phyloP scores from a whole-genome alignment of 2,329 filamentous ascomycete species.

The Fusarium oxysporum region DNA sequence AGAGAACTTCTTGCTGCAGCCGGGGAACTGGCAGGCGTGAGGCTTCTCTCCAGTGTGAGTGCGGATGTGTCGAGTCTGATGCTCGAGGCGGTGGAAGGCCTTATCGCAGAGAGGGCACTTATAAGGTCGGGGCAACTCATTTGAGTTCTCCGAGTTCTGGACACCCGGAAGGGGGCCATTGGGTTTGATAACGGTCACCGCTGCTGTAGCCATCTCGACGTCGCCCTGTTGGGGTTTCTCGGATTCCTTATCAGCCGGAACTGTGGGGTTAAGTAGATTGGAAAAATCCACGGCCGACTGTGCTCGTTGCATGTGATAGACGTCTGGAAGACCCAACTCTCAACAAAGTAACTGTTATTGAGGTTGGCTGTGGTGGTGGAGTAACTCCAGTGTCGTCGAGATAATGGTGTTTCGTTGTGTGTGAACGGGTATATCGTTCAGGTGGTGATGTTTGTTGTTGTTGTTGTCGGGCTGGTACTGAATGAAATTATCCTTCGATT shows the following conservation, averaged over 20 bases:
- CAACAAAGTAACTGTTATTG: slow-evolving; percentile 23
- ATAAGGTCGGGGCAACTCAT: slow-evolving; percentile 92
- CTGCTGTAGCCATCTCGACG: slow-evolving; percentile 62
- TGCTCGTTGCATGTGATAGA: slow-evolving; percentile 79
- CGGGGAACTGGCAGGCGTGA: slow-evolving; percentile 93
- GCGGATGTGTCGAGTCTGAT: slow-evolving; percentile 90
- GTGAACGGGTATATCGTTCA: not conserved
- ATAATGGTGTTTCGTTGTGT: slow-evolving; percentile 16
- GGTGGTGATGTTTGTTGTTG: not conserved
- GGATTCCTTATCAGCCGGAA: slow-evolving; percentile 41
- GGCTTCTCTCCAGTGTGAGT: slow-evolving; percentile 99
- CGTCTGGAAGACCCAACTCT: slow-evolving; percentile 39
- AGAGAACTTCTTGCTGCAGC: slow-evolving; percentile 97
- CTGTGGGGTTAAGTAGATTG: slow-evolving; percentile 75
- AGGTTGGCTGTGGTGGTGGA: slow-evolving; percentile 3
- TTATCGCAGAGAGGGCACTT: slow-evolving; percentile 99
- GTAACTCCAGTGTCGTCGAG: slow-evolving; percentile 19
- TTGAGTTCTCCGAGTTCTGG: slow-evolving; percentile 65
- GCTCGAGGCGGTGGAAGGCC: slow-evolving; percentile 97
- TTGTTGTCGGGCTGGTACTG: slow-evolving; percentile 1
- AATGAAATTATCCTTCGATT: slow-evolving; percentile 10
- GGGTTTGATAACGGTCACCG: slow-evolving; percentile 69
- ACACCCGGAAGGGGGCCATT: slow-evolving; percentile 72
- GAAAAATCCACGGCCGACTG: slow-evolving; percentile 80
- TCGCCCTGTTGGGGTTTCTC: slow-evolving; percentile 48